Conservation (phyloP, 2,329 filamentous ascomycete species). For the Cordyceps cicadae region DNA sequence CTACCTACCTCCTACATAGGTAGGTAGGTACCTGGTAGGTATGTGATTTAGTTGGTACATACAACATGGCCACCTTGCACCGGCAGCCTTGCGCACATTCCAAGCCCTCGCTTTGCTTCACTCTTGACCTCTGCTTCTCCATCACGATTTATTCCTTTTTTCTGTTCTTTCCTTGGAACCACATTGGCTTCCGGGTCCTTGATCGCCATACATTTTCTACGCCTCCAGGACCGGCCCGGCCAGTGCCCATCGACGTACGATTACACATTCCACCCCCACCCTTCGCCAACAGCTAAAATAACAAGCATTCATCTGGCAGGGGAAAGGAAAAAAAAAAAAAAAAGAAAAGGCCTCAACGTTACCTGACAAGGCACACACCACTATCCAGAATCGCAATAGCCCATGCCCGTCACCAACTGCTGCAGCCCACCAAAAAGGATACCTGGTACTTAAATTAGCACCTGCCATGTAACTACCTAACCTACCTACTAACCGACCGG, state of each 20-base stretch:
- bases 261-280: no score
- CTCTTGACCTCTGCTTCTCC: background rate
- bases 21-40: no score
- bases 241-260: no score
- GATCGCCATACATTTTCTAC: no score
- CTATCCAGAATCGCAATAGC: background rate
- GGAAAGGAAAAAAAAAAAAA: background rate
- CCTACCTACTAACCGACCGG: background rate
- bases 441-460: background rate
- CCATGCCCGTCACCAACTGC: background rate
- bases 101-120: background rate
- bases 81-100: background rate
- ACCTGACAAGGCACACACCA: background rate
- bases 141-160: background rate
- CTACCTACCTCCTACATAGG: background rate
- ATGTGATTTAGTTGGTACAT: no score
- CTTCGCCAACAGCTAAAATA: no score
- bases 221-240: no score
- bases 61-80: background rate
- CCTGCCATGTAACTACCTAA: no score
- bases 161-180: background rate
- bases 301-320: no score
- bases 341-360: background rate
- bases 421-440: background rate
- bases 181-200: background rate